Base-by-base conservation (phyloP, 2,329 filamentous ascomycete species). In the Herpotrichia juniperi region DNA sequence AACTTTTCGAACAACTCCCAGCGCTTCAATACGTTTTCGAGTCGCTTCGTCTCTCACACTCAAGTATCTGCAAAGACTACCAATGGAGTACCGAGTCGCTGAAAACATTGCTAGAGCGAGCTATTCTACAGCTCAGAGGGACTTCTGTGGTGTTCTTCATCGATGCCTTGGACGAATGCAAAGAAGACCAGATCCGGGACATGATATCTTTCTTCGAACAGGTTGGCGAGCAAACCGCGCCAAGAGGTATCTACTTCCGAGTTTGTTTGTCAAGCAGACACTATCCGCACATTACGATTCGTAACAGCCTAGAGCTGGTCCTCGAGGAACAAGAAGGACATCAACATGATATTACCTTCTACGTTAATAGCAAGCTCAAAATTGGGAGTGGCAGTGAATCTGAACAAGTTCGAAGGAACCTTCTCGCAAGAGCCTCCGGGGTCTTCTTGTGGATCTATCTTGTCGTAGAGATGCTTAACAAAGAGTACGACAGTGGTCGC, bases 141-240 rank as follows among this genome's bases (percentile, higher is more conserved):
- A n/a, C n/a, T n/a, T 54, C 57, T 16, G 56, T 67, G 1, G 45
- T 62, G 1, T 65, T 54, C 31, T 70, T 69, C 21, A 62, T 74
- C 1, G 78, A 81, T 46, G 80, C 79, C 0, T 66, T 82, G 1
- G 80, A 83, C 31, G 81, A 83, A 54, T 81, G 78, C 50, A 66
- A 78, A 6, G 74, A 79, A 44, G 46, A 62, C 1, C 64, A 82
- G 39, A 63, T 77, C 2, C 67, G 68, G 26, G 67, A 73, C 0
- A 80, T 83, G 75, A 60, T 82, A 1, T 37, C 58, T 0, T 77
- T 76, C 46, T 76, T 83, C 11, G 72, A 80, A 44, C 56, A 70
- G 0, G 49, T 82, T 0, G n/a, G n/a, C n/a, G n/a, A n/a, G n/a
- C n/a, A n/a, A n/a, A n/a, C n/a, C n/a, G n/a, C n/a, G n/a, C n/a